These are phyloP conservation scores for Suillus bovinus DNA, from an alignment of 768 basidiomycete genomes.

Conservation along the genomic window DNA sequence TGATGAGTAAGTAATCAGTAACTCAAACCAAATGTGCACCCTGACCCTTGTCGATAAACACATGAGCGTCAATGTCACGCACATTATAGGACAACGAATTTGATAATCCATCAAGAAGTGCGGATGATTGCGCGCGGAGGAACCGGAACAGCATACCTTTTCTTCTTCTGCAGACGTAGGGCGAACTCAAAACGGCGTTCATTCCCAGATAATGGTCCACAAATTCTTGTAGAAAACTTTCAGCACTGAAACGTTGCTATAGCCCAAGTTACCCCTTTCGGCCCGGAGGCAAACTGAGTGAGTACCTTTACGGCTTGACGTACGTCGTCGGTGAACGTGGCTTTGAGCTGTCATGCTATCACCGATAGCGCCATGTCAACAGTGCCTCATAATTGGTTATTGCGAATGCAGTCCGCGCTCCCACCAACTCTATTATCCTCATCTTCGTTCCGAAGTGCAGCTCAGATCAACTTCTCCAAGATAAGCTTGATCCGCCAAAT, in stretches of 20 bases:
- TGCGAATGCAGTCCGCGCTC: slow-evolving; percentile 2
- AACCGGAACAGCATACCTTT: neutral
- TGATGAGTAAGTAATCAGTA: slow-evolving; percentile 21
- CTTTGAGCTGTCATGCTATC: slow-evolving; percentile 10
- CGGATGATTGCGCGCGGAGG: slow-evolving; percentile 11
- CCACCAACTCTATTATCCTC: slow-evolving; percentile 14
- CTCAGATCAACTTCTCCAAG: slow-evolving; percentile 16
- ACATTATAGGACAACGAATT: slow-evolving; percentile 29
- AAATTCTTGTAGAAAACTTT: slow-evolving; percentile 20
- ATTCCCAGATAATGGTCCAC: slow-evolving; percentile 30
- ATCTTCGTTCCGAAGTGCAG: slow-evolving; percentile 14
- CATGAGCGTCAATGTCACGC: slow-evolving; percentile 24
- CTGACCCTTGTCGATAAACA: slow-evolving; percentile 14
- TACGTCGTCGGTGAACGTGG: slow-evolving; percentile 6
- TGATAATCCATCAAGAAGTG: slow-evolving; percentile 30
- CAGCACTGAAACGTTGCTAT: slow-evolving; percentile 16
- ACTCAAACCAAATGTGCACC: slow-evolving; percentile 12
- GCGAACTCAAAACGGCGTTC: slow-evolving; percentile 31
- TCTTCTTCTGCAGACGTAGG: slow-evolving; percentile 15
- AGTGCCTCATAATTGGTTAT: slow-evolving; percentile 1
- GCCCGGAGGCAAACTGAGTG: slow-evolving; percentile 5
- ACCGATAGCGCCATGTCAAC: slow-evolving; percentile 8
- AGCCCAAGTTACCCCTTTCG: slow-evolving; percentile 10
- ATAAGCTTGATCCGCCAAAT: slow-evolving; percentile 13
- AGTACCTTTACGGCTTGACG: slow-evolving; percentile 5